Conservation (phyloP, 805 yeast species). For the Monosporozyma aquatica region DNA sequence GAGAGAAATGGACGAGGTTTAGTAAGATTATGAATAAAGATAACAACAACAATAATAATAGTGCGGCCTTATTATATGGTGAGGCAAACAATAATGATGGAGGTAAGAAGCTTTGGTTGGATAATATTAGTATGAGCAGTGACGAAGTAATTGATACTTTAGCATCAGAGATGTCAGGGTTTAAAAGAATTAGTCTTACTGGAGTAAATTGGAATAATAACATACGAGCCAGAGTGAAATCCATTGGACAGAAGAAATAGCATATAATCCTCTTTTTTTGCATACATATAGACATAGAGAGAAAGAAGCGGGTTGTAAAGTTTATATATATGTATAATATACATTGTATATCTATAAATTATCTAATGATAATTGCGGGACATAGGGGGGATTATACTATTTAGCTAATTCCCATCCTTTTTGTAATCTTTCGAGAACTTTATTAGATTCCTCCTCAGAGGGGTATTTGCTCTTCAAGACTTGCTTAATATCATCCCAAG, state of each 20-base stretch:
- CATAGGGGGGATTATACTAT: too few relatives aligned
- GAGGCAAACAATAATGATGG: too few relatives aligned
- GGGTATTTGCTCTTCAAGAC: constrained; percentile 31
- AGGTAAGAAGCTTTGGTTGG: too few relatives aligned
- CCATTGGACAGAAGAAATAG: constrained; percentile 13
- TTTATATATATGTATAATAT: too few relatives aligned
- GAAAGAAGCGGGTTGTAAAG: too few relatives aligned
- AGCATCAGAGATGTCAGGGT: constrained; percentile 35
- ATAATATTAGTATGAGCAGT: constrained; percentile 10
- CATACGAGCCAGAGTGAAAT: constrained; percentile 44
- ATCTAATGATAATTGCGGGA: too few relatives aligned
- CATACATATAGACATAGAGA: constrained; percentile 2
- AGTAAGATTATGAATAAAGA: constrained; percentile 1
- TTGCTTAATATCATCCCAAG: constrained; percentile 39
- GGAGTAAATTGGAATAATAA: constrained; percentile 57
- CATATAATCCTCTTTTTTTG: background rate
- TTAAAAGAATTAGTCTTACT: constrained; percentile 26
- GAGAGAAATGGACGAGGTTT: constrained; percentile 25
- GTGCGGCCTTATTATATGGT: background rate
- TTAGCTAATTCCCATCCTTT: constrained; percentile 34
- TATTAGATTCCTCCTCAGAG: constrained; percentile 23
- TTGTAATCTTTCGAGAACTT: constrained; percentile 29
- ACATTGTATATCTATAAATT: too few relatives aligned
- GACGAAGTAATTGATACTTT: constrained; percentile 28
- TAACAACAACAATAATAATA: background rate